Evolutionary conservation across 2,329 filamentous ascomycete species (phyloP).

Genomic region (Didymella segeticola): DNA sequence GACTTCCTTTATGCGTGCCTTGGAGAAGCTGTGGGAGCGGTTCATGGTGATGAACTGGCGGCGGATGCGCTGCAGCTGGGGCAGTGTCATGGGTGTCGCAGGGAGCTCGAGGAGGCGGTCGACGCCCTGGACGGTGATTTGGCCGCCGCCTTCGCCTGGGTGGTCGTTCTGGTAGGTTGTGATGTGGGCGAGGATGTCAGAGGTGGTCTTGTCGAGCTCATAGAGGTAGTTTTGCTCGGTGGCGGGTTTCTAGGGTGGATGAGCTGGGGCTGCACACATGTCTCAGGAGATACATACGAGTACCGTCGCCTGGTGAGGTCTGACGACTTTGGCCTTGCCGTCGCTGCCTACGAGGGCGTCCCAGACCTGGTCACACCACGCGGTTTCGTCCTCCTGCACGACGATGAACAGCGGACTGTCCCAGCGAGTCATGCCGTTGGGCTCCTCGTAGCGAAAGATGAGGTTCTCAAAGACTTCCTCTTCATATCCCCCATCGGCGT

Average conservation of each 20-base stretch:
- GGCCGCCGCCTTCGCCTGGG: slow-evolving; percentile 65
- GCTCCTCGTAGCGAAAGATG: slow-evolving; percentile 84
- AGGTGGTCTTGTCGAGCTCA: slow-evolving; percentile 78
- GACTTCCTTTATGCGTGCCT: slow-evolving; percentile 46
- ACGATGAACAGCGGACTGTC: slow-evolving; percentile 83
- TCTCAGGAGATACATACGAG: slow-evolving; percentile 49
- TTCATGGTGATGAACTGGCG: slow-evolving; percentile 81
- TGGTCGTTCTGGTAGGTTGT: slow-evolving; percentile 72
- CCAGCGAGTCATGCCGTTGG: slow-evolving; percentile 84
- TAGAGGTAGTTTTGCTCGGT: slow-evolving; percentile 76
- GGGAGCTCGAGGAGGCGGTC: slow-evolving; percentile 70
- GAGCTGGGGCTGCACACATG: not conserved
- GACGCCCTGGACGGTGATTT: slow-evolving; percentile 62
- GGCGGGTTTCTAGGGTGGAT: slow-evolving; percentile 59
- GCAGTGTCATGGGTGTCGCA: slow-evolving; percentile 68
- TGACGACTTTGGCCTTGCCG: slow-evolving; percentile 70
- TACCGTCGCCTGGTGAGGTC: slow-evolving; percentile 78
- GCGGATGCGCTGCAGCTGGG: slow-evolving; percentile 78
- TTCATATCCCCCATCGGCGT: slow-evolving; percentile 57
- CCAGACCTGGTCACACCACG: slow-evolving; percentile 76
- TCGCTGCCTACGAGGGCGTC: slow-evolving; percentile 68
- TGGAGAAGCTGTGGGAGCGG: slow-evolving; percentile 64
- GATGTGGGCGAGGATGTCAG: slow-evolving; percentile 75
- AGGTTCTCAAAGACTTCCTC: slow-evolving; percentile 77
- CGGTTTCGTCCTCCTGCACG: slow-evolving; percentile 74